Evolutionary conservation across 2,329 filamentous ascomycete species (phyloP), one percentile per base, ranked within the genome.

Genomic region (Blastomyces gilchristii): DNA sequence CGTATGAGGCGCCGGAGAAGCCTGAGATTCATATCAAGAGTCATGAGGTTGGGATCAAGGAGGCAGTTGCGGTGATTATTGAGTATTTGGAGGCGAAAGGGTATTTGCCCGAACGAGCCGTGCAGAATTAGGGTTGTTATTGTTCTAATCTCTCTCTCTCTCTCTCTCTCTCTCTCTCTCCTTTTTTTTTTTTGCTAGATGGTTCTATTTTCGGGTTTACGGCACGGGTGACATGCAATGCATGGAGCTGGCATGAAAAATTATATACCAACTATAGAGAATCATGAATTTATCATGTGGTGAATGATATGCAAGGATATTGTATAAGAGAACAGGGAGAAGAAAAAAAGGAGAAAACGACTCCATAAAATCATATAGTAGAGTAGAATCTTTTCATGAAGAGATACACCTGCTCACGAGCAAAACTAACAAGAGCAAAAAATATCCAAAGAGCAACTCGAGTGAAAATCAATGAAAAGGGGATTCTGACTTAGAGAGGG

Each of bases 11-110:
- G 65, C 94, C 94, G 5, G 80, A 87, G 74, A 85, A 86, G 64
- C 85, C 94, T 0, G 94, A 99, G 81, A 89, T 99, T 69, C 87
- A 88, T 69, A 90, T 99, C 73, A 83, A 85, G 78, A 95, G 89
- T 56, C 85, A 91, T 72, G 83, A 93, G 81, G 85, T 86, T 72
- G 88, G 85, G 18, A 90, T 97, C 3, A 89, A 96, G 82, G 90
- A 97, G 73, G 91, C 89, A 63, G 93, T 97, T 12, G 83, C 80
- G 70, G 85, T 90, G 78, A 97, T 99, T 73, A 85, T 91, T 56
- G 81, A 85, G 63, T 96, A 93, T 78, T 79, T 90, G 68, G 82
- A 89, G 73, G 81, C 84, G 67, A 84, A 89, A 79, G 87, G 86
- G 0, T 79, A 90, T 69, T 73, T 86, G 72, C 74, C 75, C 59